Evolutionary conservation across 257 asterid species (phyloP).

Genomic region (Henckelia pumila): DNA sequence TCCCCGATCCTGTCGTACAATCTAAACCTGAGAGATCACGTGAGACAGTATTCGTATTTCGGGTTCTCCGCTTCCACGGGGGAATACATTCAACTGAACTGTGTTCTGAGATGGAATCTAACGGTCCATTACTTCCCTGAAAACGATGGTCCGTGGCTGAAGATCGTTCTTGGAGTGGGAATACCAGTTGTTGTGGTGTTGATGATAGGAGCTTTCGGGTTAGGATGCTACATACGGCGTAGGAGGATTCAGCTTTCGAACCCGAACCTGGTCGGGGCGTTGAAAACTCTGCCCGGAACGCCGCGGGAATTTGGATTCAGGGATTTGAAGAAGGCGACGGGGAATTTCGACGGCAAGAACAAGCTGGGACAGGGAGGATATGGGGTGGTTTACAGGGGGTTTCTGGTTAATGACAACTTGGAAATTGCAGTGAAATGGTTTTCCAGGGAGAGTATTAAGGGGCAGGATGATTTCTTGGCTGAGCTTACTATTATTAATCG

Average conservation of each 20-base stretch:
- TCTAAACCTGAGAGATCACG: conserved; percentile 24
- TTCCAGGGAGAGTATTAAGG: conserved; percentile 47
- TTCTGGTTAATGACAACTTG: conserved; percentile 32
- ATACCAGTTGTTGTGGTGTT: conserved; percentile 24
- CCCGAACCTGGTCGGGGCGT: conserved; percentile 35
- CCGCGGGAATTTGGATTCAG: conserved; percentile 42
- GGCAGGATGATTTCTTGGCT: conserved; percentile 48
- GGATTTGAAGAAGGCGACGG: conserved; percentile 45
- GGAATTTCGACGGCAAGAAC: conserved; percentile 40
- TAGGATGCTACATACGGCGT: conserved; percentile 24
- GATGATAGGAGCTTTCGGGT: conserved; percentile 27
- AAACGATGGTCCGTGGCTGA: conserved; percentile 12
- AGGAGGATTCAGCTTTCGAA: conserved; percentile 22
- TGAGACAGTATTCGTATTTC: conserved; percentile 30
- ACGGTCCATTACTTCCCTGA: conserved; percentile 37
- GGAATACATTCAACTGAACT: neutral
- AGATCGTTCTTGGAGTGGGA: conserved; percentile 33
- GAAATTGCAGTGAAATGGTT: conserved; percentile 56
- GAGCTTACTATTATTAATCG: conserved; percentile 59
- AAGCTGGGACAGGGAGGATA: conserved; percentile 58
- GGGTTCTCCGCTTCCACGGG: conserved; percentile 34
- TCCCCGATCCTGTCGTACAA: conserved; percentile 30
- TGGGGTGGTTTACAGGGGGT: conserved; percentile 51
- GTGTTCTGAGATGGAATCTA: conserved; percentile 49
- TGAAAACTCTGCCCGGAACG: conserved; percentile 46